Base-by-base conservation (phyloP, 2,329 filamentous ascomycete genomes). In the Fusarium sp. region DNA sequence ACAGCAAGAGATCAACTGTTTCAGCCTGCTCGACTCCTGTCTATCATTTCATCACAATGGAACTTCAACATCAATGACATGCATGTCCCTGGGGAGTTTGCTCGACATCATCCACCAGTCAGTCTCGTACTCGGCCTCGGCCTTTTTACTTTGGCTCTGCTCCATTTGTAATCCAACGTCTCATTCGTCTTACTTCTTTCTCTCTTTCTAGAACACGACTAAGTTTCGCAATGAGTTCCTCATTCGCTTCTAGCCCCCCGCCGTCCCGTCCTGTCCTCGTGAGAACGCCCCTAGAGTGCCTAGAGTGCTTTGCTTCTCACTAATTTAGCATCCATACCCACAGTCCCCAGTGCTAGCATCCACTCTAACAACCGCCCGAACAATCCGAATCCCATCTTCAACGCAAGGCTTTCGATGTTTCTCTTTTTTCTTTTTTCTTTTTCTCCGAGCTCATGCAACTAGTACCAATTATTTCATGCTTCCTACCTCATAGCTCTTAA, bases 161-260 rank as follows among this genome's bases (percentile, higher is more conserved):
- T 30, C 52, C 41, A 68, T 71, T 68, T 68, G 68, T 72, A n/a
- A 37, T 37, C 35, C 67, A 70, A 59, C 55, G n/a, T 44, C 17
- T 37, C 17, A 40, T 20, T 72, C 66, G 67, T 61, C 57, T n/a
- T 41, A 22, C 17, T 37, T n/a, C 39, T 35, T 28, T 17, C 28
- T 39, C 24, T 40, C 20, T 53, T 72, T 73, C 71, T 73, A 71
- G 71, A 73, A 73, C 43, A 39, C 66, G 19, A 32, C 56, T 59
- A 56, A 37, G 33, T 49, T 48, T 62, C 56, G 54, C 62, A 63
- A 50, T 67, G 58, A 24, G 37, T 52, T 62, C 66, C 65, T 53
- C 33, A 54, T 65, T 62, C 37, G 52, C 65, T 40, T 58, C 46
- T 70, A 67, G 69, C 51, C 46, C 39, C 30, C 35, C 35, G 35